These are phyloP conservation scores for Thalassiosira pacifica DNA, from an alignment of 352 stramenopile species.

Conservation along the genomic window DNA sequence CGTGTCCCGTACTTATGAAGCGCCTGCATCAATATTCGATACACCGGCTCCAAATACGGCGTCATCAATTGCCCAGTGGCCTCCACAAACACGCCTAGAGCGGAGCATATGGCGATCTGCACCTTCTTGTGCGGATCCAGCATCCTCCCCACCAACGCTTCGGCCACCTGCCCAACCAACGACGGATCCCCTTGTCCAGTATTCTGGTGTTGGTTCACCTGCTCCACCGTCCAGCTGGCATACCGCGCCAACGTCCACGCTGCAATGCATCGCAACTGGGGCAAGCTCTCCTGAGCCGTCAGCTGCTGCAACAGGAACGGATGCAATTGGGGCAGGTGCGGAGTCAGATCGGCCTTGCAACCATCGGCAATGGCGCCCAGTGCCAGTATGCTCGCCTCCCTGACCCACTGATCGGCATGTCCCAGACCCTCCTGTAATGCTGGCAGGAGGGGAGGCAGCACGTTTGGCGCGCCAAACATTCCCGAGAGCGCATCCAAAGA, in stretches of 20 bases:
- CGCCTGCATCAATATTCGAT: constrained; percentile 92
- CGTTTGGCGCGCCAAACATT: constrained; percentile 91
- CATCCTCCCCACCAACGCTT: no score
- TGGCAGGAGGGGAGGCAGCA: constrained; percentile 92
- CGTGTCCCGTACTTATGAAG: constrained; percentile 94
- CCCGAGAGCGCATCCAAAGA: constrained; percentile 94
- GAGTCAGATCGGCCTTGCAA: no score
- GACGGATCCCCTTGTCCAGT: no score
- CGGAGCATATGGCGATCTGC: constrained; percentile 94
- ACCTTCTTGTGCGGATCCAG: no score
- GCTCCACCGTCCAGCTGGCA: no score
- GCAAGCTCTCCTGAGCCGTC: constrained; percentile 75
- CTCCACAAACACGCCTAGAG: constrained; percentile 95
- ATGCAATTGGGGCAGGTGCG: constrained; percentile 93
- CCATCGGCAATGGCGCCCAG: constrained; percentile 94
- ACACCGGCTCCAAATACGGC: constrained; percentile 93
- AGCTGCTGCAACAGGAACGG: constrained; percentile 95
- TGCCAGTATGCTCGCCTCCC: constrained; percentile 95
- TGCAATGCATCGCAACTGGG: no score
- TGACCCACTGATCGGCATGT: constrained; percentile 93
- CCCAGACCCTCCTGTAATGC: constrained; percentile 91
- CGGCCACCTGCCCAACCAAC: no score
- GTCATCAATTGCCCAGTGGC: constrained; percentile 92
- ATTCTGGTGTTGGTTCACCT: no score
- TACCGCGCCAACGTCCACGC: no score